Percentiles rank a stretch among this genome's conserved stretches.
Conservation (phyloP, 208 protist species). For the Trypanosomatidae sp. region DNA sequence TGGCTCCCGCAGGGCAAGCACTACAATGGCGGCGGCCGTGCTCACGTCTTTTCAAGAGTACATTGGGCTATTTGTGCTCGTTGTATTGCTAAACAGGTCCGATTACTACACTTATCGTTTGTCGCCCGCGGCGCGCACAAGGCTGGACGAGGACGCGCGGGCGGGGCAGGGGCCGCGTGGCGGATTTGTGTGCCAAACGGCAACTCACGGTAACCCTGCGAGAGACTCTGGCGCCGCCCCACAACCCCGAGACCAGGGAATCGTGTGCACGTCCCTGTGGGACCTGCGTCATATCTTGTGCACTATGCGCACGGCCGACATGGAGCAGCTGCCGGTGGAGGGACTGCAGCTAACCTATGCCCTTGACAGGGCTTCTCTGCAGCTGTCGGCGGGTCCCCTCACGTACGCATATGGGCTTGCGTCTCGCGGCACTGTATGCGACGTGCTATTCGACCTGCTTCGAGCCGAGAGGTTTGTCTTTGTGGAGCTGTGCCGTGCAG, state of each 20-base stretch:
- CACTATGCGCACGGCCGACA: constrained; percentile 4
- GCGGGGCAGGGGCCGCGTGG: constrained; percentile 4
- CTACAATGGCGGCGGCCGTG: neutral
- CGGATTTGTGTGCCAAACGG: neutral
- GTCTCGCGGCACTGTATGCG: constrained; percentile 41
- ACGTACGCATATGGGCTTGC: constrained; percentile 68
- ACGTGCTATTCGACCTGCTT: constrained; percentile 60
- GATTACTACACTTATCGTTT: constrained; percentile 31
- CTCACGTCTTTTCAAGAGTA: constrained; percentile 39
- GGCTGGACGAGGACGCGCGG: constrained; percentile 8
- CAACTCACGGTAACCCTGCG: neutral
- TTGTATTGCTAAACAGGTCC: constrained; percentile 47
- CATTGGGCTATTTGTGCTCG: constrained; percentile 48
- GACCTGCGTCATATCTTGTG: constrained; percentile 28
- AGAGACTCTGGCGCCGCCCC: neutral
- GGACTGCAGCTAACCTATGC: constrained; percentile 63
- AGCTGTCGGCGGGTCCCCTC: constrained; percentile 46
- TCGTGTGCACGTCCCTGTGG: constrained; percentile 15
- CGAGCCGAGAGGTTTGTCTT: constrained; percentile 48
- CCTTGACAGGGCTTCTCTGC: constrained; percentile 51
- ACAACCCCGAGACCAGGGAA: neutral
- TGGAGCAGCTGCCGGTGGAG: constrained; percentile 30
- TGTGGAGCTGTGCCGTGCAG: constrained; percentile 43
- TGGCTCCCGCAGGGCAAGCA: neutral
- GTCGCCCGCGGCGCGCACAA: constrained; percentile 6